Evolutionary conservation across 2,329 filamentous ascomycete species (phyloP).

Genomic region (Purpureocillium takamizusanense): DNA sequence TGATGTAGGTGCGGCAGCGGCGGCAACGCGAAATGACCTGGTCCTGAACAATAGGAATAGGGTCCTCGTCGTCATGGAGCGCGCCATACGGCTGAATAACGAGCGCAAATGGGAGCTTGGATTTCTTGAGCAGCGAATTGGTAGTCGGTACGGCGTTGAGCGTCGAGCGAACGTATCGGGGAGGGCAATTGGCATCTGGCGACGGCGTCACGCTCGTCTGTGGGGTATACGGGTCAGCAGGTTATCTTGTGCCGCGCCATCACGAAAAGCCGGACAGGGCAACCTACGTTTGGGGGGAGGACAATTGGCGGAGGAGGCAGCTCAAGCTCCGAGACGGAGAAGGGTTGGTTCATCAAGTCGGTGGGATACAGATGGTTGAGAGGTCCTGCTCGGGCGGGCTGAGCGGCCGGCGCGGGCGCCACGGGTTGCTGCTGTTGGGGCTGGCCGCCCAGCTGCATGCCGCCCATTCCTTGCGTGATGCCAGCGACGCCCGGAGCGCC

Average conservation of each 20-base stretch:
- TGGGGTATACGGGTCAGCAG: slow-evolving; percentile 29
- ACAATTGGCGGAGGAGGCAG: slow-evolving; percentile 85
- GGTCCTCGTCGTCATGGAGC: slow-evolving; percentile 86
- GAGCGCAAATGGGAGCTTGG: slow-evolving; percentile 87
- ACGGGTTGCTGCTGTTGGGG: slow-evolving; percentile 37
- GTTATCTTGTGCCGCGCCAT: no score
- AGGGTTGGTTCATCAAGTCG: slow-evolving; percentile 84
- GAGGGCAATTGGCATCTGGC: slow-evolving; percentile 79
- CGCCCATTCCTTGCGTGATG: slow-evolving; percentile 76
- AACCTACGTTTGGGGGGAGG: slow-evolving; percentile 84
- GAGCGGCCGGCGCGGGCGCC: slow-evolving; percentile 34
- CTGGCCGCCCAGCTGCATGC: slow-evolving; percentile 64
- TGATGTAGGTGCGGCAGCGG: slow-evolving; percentile 94
- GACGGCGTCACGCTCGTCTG: slow-evolving; percentile 88
- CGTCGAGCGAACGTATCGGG: slow-evolving; percentile 92
- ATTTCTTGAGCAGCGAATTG: slow-evolving; percentile 90
- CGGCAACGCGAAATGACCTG: slow-evolving; percentile 96
- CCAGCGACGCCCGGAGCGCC: slow-evolving; percentile 49
- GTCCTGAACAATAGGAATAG: slow-evolving; percentile 85
- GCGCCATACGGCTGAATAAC: slow-evolving; percentile 93
- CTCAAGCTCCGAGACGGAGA: slow-evolving; percentile 89
- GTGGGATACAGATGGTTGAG: slow-evolving; percentile 89
- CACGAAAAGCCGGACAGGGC: no score
- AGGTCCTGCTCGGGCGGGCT: slow-evolving; percentile 33
- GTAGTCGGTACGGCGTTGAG: slow-evolving; percentile 91